Evolutionary conservation across 1,139 yeast genomes (phyloP), one percentile per base, ranked within the genome.

Genomic region (Sugiyamaella japonica): DNA sequence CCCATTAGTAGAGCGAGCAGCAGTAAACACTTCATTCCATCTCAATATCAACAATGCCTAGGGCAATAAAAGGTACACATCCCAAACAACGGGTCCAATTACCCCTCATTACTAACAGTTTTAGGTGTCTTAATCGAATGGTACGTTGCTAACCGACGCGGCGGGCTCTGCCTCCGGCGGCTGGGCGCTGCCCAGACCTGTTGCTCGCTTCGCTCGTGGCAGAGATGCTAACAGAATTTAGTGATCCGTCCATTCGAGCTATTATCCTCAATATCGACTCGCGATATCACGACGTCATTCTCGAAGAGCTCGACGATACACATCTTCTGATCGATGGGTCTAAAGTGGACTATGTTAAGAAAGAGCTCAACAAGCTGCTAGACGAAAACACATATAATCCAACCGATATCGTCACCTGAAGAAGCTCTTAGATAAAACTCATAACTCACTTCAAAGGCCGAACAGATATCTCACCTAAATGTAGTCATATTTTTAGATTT

Each of bases 161-260:
- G n/a, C n/a, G n/a, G n/a, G n/a, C n/a, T n/a, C n/a, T n/a, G 31
- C n/a, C n/a, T n/a, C n/a, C n/a, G 31, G 31, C 9, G 31, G 31
- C 31, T 9, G n/a, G n/a, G n/a, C n/a, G n/a, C n/a, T n/a, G n/a
- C n/a, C n/a, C n/a, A n/a, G n/a, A n/a, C n/a, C n/a, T n/a, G n/a
- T 28, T 28, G 31, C 31, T 28, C 31, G 8, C 3, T 37, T 20
- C 5, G 15, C 10, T 16, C 13, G 17, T 43, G n/a, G n/a, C n/a
- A n/a, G n/a, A 34, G 6, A 28, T 12, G 16, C 31, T 47, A 38
- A 29, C 43, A 20, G 16, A 37, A 38, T 31, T 7, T 25, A 69
- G 97, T 70, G 99, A 93, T 69, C 97, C 99, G 1, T 89, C 97
- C 0, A 90, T 93, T 59, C 79, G 85, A 59, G 97, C 98, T 0